Conservation (phyloP, 228 moss, liverwort and hornwort species). For the Sphagnum fallax region DNA sequence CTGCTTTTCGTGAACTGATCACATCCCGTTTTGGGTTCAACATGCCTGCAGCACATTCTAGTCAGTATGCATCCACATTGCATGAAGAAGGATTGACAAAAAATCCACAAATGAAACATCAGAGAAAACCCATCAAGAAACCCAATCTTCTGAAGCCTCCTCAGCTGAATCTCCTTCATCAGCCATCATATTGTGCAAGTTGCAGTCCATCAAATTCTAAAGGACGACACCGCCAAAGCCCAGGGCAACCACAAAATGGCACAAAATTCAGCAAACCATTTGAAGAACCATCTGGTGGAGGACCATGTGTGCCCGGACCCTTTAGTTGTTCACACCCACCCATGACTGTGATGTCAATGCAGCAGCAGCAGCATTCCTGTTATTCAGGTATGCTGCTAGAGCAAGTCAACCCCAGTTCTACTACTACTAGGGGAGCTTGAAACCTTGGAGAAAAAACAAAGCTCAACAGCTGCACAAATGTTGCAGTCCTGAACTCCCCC, state of each 20-base stretch:
- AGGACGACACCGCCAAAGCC: neutral
- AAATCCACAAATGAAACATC: conserved; percentile 1
- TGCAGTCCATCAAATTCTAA: neutral
- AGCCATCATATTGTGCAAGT: neutral
- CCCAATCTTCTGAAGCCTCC: neutral
- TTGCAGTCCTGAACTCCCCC: neutral
- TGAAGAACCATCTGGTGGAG: too few species aligned
- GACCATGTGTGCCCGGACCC: conserved; percentile 2
- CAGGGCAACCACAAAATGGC: neutral
- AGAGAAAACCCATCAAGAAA: conserved; percentile 1
- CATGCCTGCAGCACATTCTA: neutral
- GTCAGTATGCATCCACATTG: neutral
- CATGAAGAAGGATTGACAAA: conserved; percentile 1
- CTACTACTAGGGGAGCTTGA: neutral
- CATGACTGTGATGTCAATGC: neutral
- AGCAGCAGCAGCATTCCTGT: neutral
- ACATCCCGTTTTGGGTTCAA: conserved; percentile 13
- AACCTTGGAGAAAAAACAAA: neutral
- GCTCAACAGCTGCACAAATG: neutral
- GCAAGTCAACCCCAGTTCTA: neutral
- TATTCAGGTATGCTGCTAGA: neutral
- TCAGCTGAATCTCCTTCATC: neutral
- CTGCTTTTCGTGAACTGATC: conserved; percentile 25
- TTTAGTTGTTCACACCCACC: conserved; percentile 19
- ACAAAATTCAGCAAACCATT: neutral